These are phyloP conservation scores for Plantago ovata DNA, from an alignment of 257 asterid genomes.

Conservation along the genomic window DNA sequence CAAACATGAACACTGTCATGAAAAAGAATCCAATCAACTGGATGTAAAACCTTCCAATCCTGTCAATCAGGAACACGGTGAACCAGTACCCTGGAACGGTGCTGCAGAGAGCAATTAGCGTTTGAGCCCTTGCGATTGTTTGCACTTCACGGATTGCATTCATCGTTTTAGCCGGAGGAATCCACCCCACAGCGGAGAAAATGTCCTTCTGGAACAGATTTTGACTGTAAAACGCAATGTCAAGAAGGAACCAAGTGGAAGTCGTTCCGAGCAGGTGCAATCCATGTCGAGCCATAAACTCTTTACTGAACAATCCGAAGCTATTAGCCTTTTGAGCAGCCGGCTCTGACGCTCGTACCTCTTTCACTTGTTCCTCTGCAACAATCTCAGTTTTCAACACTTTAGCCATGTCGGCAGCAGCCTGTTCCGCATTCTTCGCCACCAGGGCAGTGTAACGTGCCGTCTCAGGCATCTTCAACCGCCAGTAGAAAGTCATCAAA, in stretches of 20 bases:
- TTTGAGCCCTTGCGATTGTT: slow-evolving; percentile 50
- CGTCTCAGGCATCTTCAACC: slow-evolving; percentile 62
- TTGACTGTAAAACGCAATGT: slow-evolving; percentile 59
- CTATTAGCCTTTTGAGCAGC: slow-evolving; percentile 1
- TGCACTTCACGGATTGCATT: slow-evolving; percentile 39
- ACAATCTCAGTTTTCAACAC: slow-evolving; percentile 40
- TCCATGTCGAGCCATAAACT: slow-evolving; percentile 46
- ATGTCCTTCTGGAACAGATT: slow-evolving; percentile 61
- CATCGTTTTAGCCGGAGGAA: slow-evolving; percentile 51
- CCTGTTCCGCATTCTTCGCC: slow-evolving; percentile 45
- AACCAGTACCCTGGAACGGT: slow-evolving; percentile 68
- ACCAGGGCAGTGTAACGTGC: slow-evolving; percentile 63
- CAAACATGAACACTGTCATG: slow-evolving; percentile 60
- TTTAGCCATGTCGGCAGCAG: slow-evolving; percentile 53
- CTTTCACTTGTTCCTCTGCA: slow-evolving; percentile 18
- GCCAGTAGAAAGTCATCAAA: slow-evolving; percentile 41
- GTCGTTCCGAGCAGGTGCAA: slow-evolving; percentile 54
- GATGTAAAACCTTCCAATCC: slow-evolving; percentile 39
- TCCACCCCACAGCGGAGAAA: slow-evolving; percentile 58
- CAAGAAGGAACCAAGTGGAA: slow-evolving; percentile 54
- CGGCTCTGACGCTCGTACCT: background rate
- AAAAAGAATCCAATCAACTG: slow-evolving; percentile 46
- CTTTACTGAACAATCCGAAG: slow-evolving; percentile 41
- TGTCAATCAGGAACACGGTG: slow-evolving; percentile 43
- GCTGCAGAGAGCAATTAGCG: slow-evolving; percentile 50